Evolutionary conservation across 495 filamentous ascomycete species (phyloP), one percentile per base, ranked within the genome.

Genomic region (Neurospora sp.): DNA sequence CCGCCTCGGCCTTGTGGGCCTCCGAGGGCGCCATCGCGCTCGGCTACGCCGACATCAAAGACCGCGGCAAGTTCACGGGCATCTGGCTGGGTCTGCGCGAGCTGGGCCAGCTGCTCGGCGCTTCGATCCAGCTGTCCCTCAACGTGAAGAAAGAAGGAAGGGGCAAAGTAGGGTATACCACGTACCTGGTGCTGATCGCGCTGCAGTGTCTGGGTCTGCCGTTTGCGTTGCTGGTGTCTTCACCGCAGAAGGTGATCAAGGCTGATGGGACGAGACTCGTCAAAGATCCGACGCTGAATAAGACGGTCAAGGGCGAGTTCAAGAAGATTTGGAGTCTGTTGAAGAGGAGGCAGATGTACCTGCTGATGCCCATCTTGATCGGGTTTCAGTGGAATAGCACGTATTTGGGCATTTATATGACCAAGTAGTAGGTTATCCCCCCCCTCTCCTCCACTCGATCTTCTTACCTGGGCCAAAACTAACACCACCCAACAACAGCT

Each of bases 21-120:
- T 84, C 84, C 66, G 88, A 90, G 72, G 87, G 86, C 59, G 87
- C 87, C 40, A 84, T 90, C 74, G 87, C 86, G 1, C 80, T 89
- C 10, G 87, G 87, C 2, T 89, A 89, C 69, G 86, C 86, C 0
- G 84, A 88, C 44, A 77, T 84, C 40, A 82, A 84, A 37, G 84
- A 88, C 71, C 78, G 87, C 12, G 87, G 87, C n/a, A 82, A 84
- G 27, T 88, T 84, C 74, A 84, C 87, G 38, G 86, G 83, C 37
- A 88, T 88, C 68, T 90, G 88, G 87, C 84, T 89, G 42, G 84
- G 85, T 40, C 84, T 89, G 40, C 84, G 86, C 11, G 86, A 88
- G 61, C 81, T 88, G 38, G 88, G 88, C 7, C 85, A 87, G 35
- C 78, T 90, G 3, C 83, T 89, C 70, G 88, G 87, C 0, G 82